Evolutionary conservation across 805 yeast genomes (phyloP), one percentile per base, ranked within the genome.

Genomic region (Kuraishia hungarica): DNA sequence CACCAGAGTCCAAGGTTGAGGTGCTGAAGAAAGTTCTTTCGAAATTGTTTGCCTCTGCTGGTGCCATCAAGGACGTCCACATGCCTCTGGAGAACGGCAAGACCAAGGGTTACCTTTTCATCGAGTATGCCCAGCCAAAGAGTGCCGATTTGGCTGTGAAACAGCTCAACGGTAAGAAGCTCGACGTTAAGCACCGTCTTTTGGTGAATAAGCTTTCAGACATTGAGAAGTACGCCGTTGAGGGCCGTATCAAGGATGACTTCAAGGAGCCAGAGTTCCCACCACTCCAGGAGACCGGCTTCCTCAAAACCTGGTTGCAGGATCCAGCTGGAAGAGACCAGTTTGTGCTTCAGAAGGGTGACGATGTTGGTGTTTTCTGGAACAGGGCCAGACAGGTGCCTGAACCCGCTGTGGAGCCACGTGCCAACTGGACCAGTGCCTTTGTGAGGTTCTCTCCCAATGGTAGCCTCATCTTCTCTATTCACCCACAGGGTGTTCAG

Each of bases 401-500:
- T 46, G 94, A 89, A 70, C 80, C 80, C 53, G 91, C 78, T 48
- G 82, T 86, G 56, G 90, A 87, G 65, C 86, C 91, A 64, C 83
- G 96, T 72, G 77, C 79, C 60, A 84, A 86, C 61, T 90, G 96
- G 88, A 91, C 97, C 56, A 84, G 90, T 57, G 85, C 89, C 59
- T 91, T 86, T 63, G 88, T 90, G 64, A 84, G 85, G 68, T 93
- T 91, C 76, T 90, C 98, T 52, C 97, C 97, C 67, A 84, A 84
- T 72, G 99, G 99, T 71, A 84, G 93, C 13, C 92, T 83, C 67
- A 72, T 93, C 60, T 83, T 89, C 63, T 86, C 97, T 1, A 79
- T 91, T 63, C 97, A 93, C 72, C 90, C 90, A 53, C 96, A 89
- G 72, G 98, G 98, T 78, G 84, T 91, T 56, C 96, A 90, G 69